These are phyloP conservation scores for Saccharum officinarum DNA, from an alignment of 176 grass and related monocot species.

Conservation along the genomic window DNA sequence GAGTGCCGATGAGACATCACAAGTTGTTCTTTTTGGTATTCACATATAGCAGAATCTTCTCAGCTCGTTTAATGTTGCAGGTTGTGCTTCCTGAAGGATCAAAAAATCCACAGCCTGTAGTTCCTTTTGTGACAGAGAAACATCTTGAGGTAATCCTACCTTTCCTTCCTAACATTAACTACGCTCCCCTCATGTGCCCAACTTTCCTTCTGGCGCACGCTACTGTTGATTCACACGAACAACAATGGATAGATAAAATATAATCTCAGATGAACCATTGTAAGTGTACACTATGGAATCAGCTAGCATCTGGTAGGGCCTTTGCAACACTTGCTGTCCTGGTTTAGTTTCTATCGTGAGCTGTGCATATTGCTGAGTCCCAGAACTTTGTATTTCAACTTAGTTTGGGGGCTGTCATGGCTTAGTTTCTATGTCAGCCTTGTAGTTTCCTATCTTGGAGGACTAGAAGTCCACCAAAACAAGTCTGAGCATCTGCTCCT, in stretches of 20 bases:
- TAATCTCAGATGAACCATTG: neutral
- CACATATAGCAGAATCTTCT: constrained; percentile 8
- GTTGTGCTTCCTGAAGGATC: constrained; percentile 84
- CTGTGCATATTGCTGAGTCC: neutral
- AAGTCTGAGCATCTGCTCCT: neutral
- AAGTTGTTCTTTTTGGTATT: neutral
- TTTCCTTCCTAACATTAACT: constrained; percentile 22
- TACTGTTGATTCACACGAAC: neutral
- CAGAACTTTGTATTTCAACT: neutral
- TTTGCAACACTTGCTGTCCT: neutral
- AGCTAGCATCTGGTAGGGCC: neutral
- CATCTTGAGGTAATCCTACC: constrained; percentile 57
- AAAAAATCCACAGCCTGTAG: constrained; percentile 53
- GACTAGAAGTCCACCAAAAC: neutral
- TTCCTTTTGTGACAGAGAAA: constrained; percentile 62
- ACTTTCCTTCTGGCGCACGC: neutral
- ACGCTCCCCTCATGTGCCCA: neutral
- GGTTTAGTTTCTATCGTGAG: neutral
- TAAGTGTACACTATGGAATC: neutral
- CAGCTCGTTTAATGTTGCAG: constrained; percentile 33
- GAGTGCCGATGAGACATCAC: neutral
- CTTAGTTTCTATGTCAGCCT: neutral
- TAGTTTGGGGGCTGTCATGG: neutral
- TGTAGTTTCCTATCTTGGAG: neutral
- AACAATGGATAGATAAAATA: neutral